phyloP scores from a whole-genome alignment of 345 rosid species.

The Pseudoturritis turrita region DNA sequence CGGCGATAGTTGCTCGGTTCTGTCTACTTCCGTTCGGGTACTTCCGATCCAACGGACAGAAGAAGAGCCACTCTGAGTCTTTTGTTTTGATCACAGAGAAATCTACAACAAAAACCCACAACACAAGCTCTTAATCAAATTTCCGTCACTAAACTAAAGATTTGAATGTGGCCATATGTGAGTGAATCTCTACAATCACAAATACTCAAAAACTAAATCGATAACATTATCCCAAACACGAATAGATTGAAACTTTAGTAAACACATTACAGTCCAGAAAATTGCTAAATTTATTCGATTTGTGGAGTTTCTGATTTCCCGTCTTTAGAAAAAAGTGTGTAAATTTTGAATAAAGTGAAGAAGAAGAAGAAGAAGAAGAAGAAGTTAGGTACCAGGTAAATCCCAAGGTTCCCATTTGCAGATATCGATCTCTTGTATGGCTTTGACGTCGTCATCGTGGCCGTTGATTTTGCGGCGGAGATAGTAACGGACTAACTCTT shows the following conservation, averaged over 20 bases:
- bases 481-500: slow-evolving; percentile 65
- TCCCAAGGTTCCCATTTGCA: slow-evolving; percentile 98
- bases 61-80: slow-evolving; percentile 93
- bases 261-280: too few relatives aligned
- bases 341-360: background rate
- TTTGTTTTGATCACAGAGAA: slow-evolving; percentile 51
- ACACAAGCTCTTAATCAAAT: background rate
- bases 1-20: slow-evolving; percentile 75
- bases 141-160: background rate
- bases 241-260: too few relatives aligned
- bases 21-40: slow-evolving; percentile 74
- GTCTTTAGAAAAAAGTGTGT: background rate
- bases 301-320: too few relatives aligned
- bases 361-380: background rate
- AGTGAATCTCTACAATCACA: too few relatives aligned
- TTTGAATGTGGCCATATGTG: background rate
- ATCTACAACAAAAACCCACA: slow-evolving; percentile 32
- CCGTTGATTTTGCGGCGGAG: slow-evolving; percentile 78
- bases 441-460: slow-evolving; percentile 43
- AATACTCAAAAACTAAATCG: too few relatives aligned
- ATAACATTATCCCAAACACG: too few relatives aligned
- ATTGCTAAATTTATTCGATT: too few relatives aligned
- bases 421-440: slow-evolving; percentile 76
- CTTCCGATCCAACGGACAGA: slow-evolving; percentile 89
- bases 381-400: slow-evolving; percentile 55